Percentiles rank a stretch among this genome's conserved stretches.
Evolutionary conservation across 768 basidiomycete genomes (phyloP).

Genomic region (Pholiota molesta): DNA sequence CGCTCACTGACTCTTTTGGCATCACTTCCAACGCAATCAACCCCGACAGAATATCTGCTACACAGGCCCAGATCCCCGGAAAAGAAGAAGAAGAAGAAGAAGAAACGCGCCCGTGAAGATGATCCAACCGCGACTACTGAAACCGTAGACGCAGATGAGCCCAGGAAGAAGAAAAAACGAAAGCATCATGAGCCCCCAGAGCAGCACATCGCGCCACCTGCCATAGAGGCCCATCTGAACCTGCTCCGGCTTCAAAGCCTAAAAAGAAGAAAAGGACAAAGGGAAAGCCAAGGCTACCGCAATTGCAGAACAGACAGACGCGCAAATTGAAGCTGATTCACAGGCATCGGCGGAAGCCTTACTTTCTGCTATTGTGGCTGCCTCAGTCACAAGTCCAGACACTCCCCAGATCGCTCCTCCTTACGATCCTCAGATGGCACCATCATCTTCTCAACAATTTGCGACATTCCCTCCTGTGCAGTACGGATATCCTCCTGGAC

Average conservation of each 20-base stretch:
- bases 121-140: constrained; percentile 19
- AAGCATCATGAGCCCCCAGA: constrained; percentile 29
- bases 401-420: not conserved
- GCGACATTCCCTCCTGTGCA: constrained; percentile 31
- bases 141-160: constrained; percentile 11
- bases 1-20: constrained; percentile 21
- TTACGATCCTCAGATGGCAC: constrained; percentile 5
- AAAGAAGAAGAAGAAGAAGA: constrained; percentile 40
- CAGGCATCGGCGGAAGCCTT: constrained; percentile 59
- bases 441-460: constrained; percentile 27
- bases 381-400: constrained; percentile 56
- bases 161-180: constrained; percentile 40
- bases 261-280: constrained; percentile 35
- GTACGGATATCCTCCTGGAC: constrained; percentile 27
- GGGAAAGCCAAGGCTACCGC: constrained; percentile 32
- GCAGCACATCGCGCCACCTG: not conserved
- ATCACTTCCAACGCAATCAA: constrained; percentile 20
- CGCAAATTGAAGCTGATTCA: constrained; percentile 37
- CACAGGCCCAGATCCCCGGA: constrained; percentile 13
- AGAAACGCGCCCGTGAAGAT: constrained; percentile 38
- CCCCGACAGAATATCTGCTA: constrained; percentile 13
- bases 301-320: constrained; percentile 26
- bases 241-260: constrained; percentile 11
- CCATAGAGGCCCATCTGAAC: not conserved
- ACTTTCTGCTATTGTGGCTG: constrained; percentile 66